Conservation (phyloP, 2,329 filamentous ascomycete genomes). For the Xylaria sp. region DNA sequence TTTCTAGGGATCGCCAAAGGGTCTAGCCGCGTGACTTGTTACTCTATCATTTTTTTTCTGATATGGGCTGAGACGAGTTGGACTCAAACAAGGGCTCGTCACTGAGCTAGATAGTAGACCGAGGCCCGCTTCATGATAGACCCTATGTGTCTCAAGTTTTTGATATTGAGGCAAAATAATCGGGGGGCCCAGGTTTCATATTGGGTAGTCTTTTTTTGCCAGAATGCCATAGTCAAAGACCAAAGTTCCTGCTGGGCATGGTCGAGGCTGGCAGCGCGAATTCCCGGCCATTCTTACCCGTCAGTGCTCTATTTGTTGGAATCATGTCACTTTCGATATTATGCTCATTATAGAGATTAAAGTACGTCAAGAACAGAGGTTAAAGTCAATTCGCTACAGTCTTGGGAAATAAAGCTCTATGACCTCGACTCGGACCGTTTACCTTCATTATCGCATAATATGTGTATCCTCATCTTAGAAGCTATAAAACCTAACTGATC, state of each 20-base stretch:
- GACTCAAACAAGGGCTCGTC: slow-evolving; percentile 16
- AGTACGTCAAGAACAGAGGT: slow-evolving; percentile 2
- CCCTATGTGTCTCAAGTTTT: slow-evolving; percentile 25
- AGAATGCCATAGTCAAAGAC: slow-evolving; percentile 23
- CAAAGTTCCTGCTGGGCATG: slow-evolving; percentile 3
- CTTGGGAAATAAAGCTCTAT: not conserved
- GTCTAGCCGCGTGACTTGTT: slow-evolving; percentile 18
- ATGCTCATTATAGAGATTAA: slow-evolving; percentile 18
- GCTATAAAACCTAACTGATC: not conserved
- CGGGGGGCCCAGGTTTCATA: slow-evolving; percentile 27
- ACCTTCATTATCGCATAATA: not conserved
- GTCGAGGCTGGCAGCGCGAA: slow-evolving; percentile 12
- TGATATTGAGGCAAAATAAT: slow-evolving; percentile 29
- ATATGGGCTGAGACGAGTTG: not conserved
- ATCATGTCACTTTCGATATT: slow-evolving; percentile 16
- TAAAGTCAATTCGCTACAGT: slow-evolving; percentile 1
- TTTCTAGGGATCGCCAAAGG: slow-evolving; percentile 16
- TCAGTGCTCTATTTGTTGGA: slow-evolving; percentile 11
- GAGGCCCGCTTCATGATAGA: slow-evolving; percentile 18
- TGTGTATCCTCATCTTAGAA: not conserved
- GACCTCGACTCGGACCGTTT: not conserved
- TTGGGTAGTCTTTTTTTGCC: slow-evolving; percentile 23
- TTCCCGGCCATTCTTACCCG: slow-evolving; percentile 6
- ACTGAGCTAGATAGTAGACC: slow-evolving; percentile 21
- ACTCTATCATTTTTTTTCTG: slow-evolving; percentile 1